phyloP scores from a whole-genome alignment of 2,329 filamentous ascomycete genomes.

The Ceratocystis cubensis region DNA sequence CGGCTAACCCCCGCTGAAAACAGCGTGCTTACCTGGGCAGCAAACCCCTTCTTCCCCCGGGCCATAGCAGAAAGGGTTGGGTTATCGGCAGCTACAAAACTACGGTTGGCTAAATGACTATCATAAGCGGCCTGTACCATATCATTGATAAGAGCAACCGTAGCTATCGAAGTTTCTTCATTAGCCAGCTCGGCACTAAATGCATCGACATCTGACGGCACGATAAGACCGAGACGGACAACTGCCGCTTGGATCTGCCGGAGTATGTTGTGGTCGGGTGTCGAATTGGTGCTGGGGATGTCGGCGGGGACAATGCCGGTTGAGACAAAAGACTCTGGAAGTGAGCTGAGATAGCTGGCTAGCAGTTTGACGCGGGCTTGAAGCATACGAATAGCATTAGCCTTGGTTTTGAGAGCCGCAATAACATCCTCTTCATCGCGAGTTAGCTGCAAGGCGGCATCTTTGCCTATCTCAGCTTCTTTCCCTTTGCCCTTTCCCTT shows the following conservation, averaged over 20 bases:
- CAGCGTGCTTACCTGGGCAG: no score
- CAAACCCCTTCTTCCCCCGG: no score
- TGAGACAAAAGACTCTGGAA: conserved; percentile 50
- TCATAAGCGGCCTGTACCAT: conserved; percentile 61
- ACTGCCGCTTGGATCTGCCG: conserved; percentile 81
- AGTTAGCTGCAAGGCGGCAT: conserved; percentile 33
- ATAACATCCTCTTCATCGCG: conserved; percentile 50
- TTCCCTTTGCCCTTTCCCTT: conserved; percentile 22
- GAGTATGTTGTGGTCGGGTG: conserved; percentile 57
- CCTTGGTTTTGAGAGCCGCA: conserved; percentile 64
- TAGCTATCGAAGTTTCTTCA: conserved; percentile 71
- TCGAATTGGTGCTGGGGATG: conserved; percentile 28
- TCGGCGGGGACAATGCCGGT: conserved; percentile 26
- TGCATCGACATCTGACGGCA: conserved; percentile 52
- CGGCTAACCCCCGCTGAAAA: no score
- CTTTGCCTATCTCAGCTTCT: conserved; percentile 26
- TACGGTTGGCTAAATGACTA: conserved; percentile 62
- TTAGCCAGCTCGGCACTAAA: conserved; percentile 60
- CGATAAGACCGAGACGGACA: conserved; percentile 67
- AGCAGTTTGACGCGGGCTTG: conserved; percentile 63
- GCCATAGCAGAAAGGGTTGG: neutral
- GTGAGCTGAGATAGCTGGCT: conserved; percentile 60
- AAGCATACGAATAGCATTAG: conserved; percentile 89
- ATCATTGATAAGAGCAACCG: conserved; percentile 62
- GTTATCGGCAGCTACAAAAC: conserved; percentile 49